These are phyloP conservation scores for Filobasidium floriforme DNA, from an alignment of 768 basidiomycete genomes.

Conservation along the genomic window DNA sequence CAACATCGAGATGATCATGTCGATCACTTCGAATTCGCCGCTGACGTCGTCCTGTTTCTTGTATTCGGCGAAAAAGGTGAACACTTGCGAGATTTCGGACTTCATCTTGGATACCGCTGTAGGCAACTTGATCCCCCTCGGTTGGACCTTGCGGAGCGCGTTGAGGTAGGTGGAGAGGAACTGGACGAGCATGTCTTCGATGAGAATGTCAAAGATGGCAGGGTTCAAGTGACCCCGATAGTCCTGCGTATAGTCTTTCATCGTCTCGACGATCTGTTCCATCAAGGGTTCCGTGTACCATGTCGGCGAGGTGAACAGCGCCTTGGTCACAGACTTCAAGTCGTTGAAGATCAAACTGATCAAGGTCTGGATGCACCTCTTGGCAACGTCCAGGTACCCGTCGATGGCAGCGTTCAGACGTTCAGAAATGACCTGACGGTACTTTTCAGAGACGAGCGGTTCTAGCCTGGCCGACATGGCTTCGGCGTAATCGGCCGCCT, in stretches of 20 bases:
- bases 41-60: constrained; percentile 46
- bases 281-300: constrained; percentile 85
- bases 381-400: constrained; percentile 95
- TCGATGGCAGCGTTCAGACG: constrained; percentile 92
- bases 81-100: constrained; percentile 68
- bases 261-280: constrained; percentile 83
- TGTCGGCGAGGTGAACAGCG: constrained; percentile 59
- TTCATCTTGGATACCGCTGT: constrained; percentile 73
- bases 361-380: constrained; percentile 88
- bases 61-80: constrained; percentile 69
- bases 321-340: constrained; percentile 74
- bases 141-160: constrained; percentile 71
- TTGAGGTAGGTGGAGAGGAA: constrained; percentile 87
- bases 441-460: constrained; percentile 86
- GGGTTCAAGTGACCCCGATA: constrained; percentile 86
- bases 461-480: constrained; percentile 76
- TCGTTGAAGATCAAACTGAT: constrained; percentile 95
- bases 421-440: constrained; percentile 70
- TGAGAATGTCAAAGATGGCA: constrained; percentile 77
- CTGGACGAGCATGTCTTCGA: constrained; percentile 84
- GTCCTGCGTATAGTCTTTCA: constrained; percentile 93
- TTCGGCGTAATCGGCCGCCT: constrained; percentile 88
- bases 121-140: constrained; percentile 65
- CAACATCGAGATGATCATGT: constrained; percentile 69
- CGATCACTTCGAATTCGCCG: constrained; percentile 70